Evolutionary conservation across 371 early-diverging fungal species (phyloP).

Genomic region (Saksenaea oblongispora): DNA sequence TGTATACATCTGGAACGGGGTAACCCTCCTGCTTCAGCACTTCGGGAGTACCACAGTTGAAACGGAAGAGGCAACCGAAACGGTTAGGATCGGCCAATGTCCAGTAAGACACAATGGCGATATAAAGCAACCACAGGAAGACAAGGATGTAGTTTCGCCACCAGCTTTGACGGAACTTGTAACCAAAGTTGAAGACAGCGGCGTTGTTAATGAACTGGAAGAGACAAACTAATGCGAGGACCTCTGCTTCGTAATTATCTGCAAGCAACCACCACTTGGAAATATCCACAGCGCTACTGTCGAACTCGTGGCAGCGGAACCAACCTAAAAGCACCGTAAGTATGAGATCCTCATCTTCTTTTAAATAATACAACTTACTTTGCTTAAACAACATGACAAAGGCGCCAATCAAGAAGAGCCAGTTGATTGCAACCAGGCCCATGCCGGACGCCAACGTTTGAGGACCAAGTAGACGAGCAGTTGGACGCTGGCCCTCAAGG

Average conservation of each 20-base stretch:
- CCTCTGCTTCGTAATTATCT: constrained; percentile 74
- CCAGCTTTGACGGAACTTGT: constrained; percentile 63
- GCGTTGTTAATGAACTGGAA: constrained; percentile 68
- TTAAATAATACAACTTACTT: constrained; percentile 33
- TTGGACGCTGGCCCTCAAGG: constrained; percentile 67
- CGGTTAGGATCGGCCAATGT: constrained; percentile 69
- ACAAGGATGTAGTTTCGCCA: constrained; percentile 60
- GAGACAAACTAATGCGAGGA: constrained; percentile 56
- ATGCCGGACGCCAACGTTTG: constrained; percentile 71
- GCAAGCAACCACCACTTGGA: constrained; percentile 77
- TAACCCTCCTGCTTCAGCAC: constrained; percentile 49
- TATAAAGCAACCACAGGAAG: constrained; percentile 51
- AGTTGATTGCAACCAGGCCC: constrained; percentile 73
- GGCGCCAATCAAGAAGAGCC: constrained; percentile 53
- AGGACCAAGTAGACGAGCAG: constrained; percentile 74
- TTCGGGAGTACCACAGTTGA: constrained; percentile 69
- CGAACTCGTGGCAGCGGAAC: constrained; percentile 75
- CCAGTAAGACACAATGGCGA: constrained; percentile 57
- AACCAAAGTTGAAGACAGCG: constrained; percentile 68
- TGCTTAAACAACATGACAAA: constrained; percentile 45
- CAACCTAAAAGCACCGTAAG: constrained; percentile 25
- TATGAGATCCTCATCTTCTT: constrained; percentile 16
- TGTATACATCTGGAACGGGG: constrained; percentile 34
- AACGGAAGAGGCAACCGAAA: constrained; percentile 68
- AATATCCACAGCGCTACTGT: constrained; percentile 58